phyloP scores from a whole-genome alignment of 768 basidiomycete species.

The Tylopilus plumbeoviolaceoides region DNA sequence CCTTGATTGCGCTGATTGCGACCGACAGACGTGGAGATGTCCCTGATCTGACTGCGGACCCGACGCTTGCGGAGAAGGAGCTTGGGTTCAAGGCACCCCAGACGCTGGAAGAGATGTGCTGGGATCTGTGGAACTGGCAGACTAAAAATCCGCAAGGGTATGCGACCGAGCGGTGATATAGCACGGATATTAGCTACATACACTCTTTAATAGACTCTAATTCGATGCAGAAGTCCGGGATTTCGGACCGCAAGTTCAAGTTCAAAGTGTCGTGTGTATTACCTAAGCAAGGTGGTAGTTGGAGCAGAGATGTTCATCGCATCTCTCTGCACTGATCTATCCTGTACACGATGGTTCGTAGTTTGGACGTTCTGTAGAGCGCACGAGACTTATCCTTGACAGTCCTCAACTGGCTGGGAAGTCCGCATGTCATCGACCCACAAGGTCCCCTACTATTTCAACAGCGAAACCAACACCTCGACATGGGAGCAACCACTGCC shows the following conservation, averaged over 20 bases:
- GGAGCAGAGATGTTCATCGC: background rate
- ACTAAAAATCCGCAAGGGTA: slow-evolving; percentile 86
- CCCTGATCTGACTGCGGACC: slow-evolving; percentile 94
- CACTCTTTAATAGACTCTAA: slow-evolving; percentile 5
- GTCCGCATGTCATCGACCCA: slow-evolving; percentile 80
- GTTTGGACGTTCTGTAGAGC: background rate
- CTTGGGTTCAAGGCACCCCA: slow-evolving; percentile 85
- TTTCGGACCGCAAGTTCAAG: background rate
- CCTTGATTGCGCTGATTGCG: slow-evolving; percentile 1
- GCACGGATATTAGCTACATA: background rate
- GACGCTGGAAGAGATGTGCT: slow-evolving; percentile 88
- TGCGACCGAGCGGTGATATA: slow-evolving; percentile 24
- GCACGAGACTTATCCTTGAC: background rate
- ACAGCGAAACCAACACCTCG: slow-evolving; percentile 63
- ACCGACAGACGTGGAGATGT: slow-evolving; percentile 80
- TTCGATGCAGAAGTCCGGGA: background rate
- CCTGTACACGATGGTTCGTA: slow-evolving; percentile 22
- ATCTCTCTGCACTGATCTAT: slow-evolving; percentile 11
- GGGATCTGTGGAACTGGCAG: slow-evolving; percentile 99
- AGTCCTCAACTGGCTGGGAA: slow-evolving; percentile 58
- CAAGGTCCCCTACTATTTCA: slow-evolving; percentile 85
- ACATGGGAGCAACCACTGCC: slow-evolving; percentile 74
- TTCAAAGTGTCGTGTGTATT: slow-evolving; percentile 1
- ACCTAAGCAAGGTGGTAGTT: slow-evolving; percentile 10
- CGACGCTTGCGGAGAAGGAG: slow-evolving; percentile 84